These are phyloP conservation scores for Murraya paniculata DNA, from an alignment of 345 rosid genomes.

Conservation along the genomic window DNA sequence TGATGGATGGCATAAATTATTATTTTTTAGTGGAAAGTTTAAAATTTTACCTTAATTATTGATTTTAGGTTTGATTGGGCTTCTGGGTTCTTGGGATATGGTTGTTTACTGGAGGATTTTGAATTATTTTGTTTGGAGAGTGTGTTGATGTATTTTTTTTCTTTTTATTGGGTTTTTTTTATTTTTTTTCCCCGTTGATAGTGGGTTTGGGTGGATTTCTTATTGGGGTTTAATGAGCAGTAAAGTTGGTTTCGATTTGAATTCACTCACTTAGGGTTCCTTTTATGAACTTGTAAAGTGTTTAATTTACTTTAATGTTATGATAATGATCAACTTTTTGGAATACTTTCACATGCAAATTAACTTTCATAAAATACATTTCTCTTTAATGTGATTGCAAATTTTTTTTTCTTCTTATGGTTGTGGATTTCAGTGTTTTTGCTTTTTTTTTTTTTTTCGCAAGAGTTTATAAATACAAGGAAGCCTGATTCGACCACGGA, in stretches of 20 bases:
- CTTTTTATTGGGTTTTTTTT: not conserved
- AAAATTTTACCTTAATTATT: not conserved
- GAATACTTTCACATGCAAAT: not conserved
- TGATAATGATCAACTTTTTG: not conserved
- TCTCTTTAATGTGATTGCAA: not conserved
- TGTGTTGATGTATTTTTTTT: not conserved
- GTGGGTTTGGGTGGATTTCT: not conserved
- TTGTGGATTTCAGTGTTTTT: not conserved
- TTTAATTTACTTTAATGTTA: not conserved
- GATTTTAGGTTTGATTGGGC: slow-evolving; percentile 7
- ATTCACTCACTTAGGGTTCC: not conserved
- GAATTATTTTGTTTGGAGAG: not conserved
- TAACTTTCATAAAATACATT: not conserved
- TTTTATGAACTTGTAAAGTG: not conserved
- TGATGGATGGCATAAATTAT: not conserved
- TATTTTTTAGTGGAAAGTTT: not conserved
- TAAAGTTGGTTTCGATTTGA: not conserved
- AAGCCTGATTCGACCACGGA: not conserved
- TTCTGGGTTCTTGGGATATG: not conserved
- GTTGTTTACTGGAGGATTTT: not conserved
- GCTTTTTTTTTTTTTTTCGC: not conserved
- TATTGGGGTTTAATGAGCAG: not conserved
- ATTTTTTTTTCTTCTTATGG: not conserved
- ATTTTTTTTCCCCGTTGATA: not conserved
- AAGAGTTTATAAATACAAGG: not conserved